Base-by-base conservation (phyloP, 805 yeast genomes). In the Yarrowia bubula region DNA sequence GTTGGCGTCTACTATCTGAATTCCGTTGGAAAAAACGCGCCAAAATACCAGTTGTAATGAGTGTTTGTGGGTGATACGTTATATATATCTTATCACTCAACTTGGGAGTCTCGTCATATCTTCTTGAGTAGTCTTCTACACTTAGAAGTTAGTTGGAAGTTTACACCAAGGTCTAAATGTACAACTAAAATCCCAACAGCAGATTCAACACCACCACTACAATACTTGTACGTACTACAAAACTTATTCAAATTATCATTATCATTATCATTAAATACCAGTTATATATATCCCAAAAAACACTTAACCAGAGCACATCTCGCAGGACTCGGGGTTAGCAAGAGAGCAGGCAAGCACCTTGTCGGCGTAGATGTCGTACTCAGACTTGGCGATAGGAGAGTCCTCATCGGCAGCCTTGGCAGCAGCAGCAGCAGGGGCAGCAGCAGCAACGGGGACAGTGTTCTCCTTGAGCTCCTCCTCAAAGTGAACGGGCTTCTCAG, bases 281-380 rank as follows among this genome's bases (percentile, higher is more conserved):
- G 32, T 53, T 53, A 64, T 43, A 46, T 44, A 58, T 33, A 60
- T 61, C 33, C 41, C 39, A 65, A 18, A 35, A 18, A 17, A 22
- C 28, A 22, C 28, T 41, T 79, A 95, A 81, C 98, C 98, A 67
- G 98, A 93, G 82, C 99, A 95, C 98, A 95, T 95, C 75, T 93
- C 93, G 80, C 99, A 93, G 60, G 98, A 86, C 80, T 90, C 98
- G 67, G 98, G 98, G 80, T 95, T 93, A 66, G 89, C 87, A 76
- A 95, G 92, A 65, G 98, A 96, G 82, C 99, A 93, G 39, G 97
- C 97, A 78, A 93, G 86, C 38, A 89, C 98, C 78, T 92, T 88
- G 31, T 96, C 88, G 77, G 93, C 90, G 83, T 81, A 95, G 71
- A 93, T 93, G 76, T 93, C 97, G 66, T 71, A 46, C 44, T 81